Evolutionary conservation across 2,329 filamentous ascomycete genomes (phyloP), one percentile per base, ranked within the genome.

Genomic region (Aspergillus texensis): DNA sequence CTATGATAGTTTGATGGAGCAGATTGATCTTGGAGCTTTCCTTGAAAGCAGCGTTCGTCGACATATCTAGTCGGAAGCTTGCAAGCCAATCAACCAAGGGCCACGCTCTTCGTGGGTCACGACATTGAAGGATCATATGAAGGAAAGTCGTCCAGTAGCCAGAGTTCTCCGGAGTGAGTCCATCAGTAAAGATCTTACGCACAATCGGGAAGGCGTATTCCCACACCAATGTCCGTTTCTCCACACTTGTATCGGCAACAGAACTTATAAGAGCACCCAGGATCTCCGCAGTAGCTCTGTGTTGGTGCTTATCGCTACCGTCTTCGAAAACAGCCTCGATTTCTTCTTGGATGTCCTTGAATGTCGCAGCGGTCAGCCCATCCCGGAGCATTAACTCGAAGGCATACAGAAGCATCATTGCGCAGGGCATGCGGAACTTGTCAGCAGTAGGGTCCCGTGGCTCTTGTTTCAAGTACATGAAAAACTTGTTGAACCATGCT

Each of bases 11-110:
- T 69, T 96, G 93, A 70, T 97, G 93, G 21, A 99, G 83, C 34
- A 99, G 82, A 68, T 95, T 90, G 19, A 99, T 92, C 81, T 98
- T 97, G 32, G 94, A 96, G 61, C 94, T 97, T 77, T 99, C 96
- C 77, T 99, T 99, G 85, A 99, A 99, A 0, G 95, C 95, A 4
- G 96, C 95, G 74, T 98, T 97, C 0, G 94, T 97, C 6, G 88
- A 84, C 90, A 98, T 94, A 75, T 99, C 95, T 11, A 99, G 84
- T 34, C 93, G 87, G 86, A 98, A 98, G 60, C 89, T 88, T 54
- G 91, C 87, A 24, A 99, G 83, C 78, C 88, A 90, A 67, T 95
- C 90, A 41, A 97, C 87, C 66, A 99, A 85, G 68, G 96, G 94
- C 83, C 91, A 93, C 3, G 89, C 89, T 66, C 94, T 88, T 52